Base-by-base conservation (phyloP, 805 yeast genomes). In the Cephaloascus fragrans region DNA sequence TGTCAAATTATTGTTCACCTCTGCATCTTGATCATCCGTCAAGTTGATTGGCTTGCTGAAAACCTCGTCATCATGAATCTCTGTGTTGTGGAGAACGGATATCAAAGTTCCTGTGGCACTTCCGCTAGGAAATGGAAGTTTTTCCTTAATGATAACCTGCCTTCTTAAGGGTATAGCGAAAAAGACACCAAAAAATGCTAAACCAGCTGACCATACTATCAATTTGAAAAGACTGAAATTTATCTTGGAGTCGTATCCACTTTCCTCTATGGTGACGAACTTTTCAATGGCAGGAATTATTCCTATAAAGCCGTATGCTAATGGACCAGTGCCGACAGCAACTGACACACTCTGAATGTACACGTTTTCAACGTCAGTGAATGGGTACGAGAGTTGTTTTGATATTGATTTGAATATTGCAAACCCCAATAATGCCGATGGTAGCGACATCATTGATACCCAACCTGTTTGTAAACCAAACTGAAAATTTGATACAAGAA, bases 381-480 rank as follows among this genome's bases (percentile, higher is more conserved):
- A 76, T 1, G 79, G 78, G 29, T 57, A 58, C 4, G 48, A 46
- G 10, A 69, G 39, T 3, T 46, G 40, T 2, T 46, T 37, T 18
- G 67, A 65, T 2, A 81, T 49, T 3, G 76, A 61, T 48, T 80
- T 85, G 65, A 89, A 90, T 16, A 83, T 64, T 1, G 96, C 83
- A 56, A 78, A 89, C 0, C 95, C 96, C 19, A 90, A 60, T 38
- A 90, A 59, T 0, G 97, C 96, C 3, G 96, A 82, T 0, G 98
- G 97, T 39, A 90, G 65, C 18, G 96, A 84, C 98, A 90, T 93
- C 98, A 90, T 90, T 9, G 96, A 87, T 4, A 93, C 96, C 98
- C 98, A 90, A 2, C 98, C 98, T 0, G 97, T 90, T 55, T 90
- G 98, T 17, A 90, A 65, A 1, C 97, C 98, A 56, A 90, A 90